Percentiles rank a stretch among this genome's conserved stretches.
Evolutionary conservation across 257 asterid species (phyloP).

Genomic region (Rhazya stricta): DNA sequence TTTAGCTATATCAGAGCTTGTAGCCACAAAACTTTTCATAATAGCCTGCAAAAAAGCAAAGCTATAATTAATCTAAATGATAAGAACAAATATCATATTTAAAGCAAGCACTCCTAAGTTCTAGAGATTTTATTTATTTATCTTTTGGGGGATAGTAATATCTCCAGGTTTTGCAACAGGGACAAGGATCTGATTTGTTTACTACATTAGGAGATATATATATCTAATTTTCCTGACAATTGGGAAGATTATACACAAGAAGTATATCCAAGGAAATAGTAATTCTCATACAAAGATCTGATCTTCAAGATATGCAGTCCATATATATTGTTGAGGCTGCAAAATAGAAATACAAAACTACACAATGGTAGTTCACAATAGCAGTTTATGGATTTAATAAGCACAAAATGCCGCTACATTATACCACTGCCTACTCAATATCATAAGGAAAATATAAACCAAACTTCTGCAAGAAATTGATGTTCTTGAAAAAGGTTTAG

Average conservation of each 20-base stretch:
- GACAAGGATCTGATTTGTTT: not conserved
- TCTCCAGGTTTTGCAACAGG: not conserved
- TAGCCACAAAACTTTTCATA: conserved; percentile 76
- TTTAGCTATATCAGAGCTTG: conserved; percentile 50
- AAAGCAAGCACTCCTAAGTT: not conserved
- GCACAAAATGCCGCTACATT: not conserved
- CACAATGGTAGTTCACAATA: not conserved
- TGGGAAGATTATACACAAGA: not conserved
- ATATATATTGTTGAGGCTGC: not conserved
- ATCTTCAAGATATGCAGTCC: not conserved
- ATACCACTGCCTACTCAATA: not conserved
- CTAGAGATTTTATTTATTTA: not conserved
- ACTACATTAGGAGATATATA: not conserved
- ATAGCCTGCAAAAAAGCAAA: conserved; percentile 60
- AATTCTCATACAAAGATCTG: not conserved
- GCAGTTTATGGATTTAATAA: not conserved
- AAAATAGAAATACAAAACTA: not conserved
- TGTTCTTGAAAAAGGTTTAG: not conserved
- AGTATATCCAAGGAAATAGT: not conserved
- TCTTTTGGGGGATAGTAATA: not conserved
- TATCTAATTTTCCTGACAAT: not conserved
- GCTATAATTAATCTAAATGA: not conserved
- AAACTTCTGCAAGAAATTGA: not conserved
- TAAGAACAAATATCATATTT: not conserved
- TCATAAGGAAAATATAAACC: not conserved